phyloP scores from a whole-genome alignment of 2,329 filamentous ascomycete species.

The Stemphylium beticola region DNA sequence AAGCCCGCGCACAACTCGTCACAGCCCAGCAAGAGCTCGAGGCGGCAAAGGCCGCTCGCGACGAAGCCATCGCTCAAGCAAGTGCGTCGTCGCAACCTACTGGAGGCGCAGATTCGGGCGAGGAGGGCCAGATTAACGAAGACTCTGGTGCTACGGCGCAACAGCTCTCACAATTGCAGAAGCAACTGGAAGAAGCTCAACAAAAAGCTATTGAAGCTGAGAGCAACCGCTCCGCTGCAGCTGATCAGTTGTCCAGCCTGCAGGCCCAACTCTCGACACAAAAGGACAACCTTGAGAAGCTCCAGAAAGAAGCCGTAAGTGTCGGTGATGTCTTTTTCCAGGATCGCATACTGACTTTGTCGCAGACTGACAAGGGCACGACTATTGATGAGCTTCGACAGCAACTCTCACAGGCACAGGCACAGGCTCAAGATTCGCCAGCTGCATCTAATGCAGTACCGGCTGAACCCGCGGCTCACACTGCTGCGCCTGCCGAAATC shows the following conservation, averaged over 20 bases:
- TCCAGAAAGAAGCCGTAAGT: conserved; percentile 64
- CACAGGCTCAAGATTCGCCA: conserved; percentile 28
- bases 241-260: conserved; percentile 44
- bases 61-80: conserved; percentile 61
- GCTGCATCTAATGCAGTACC: conserved; percentile 15
- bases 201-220: conserved; percentile 35
- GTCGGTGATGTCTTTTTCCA: neutral
- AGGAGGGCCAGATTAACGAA: conserved; percentile 57
- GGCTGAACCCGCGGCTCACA: conserved; percentile 5
- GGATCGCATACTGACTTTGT: conserved; percentile 18
- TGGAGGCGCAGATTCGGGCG: conserved; percentile 41
- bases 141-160: conserved; percentile 29
- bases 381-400: conserved; percentile 44
- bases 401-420: conserved; percentile 39
- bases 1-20: conserved; percentile 27
- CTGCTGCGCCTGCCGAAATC: conserved; percentile 23
- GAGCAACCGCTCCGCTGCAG: conserved; percentile 48
- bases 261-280: conserved; percentile 55
- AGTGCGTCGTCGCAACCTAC: conserved; percentile 51
- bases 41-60: conserved; percentile 67
- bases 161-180: conserved; percentile 46
- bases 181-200: conserved; percentile 45
- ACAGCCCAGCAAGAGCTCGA: conserved; percentile 58
- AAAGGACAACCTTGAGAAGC: conserved; percentile 67
- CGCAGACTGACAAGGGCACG: conserved; percentile 49